Percentiles rank a stretch among this genome's conserved stretches.
phyloP scores from a whole-genome alignment of 2,329 filamentous ascomycete genomes.

The Clonostachys sp. region DNA sequence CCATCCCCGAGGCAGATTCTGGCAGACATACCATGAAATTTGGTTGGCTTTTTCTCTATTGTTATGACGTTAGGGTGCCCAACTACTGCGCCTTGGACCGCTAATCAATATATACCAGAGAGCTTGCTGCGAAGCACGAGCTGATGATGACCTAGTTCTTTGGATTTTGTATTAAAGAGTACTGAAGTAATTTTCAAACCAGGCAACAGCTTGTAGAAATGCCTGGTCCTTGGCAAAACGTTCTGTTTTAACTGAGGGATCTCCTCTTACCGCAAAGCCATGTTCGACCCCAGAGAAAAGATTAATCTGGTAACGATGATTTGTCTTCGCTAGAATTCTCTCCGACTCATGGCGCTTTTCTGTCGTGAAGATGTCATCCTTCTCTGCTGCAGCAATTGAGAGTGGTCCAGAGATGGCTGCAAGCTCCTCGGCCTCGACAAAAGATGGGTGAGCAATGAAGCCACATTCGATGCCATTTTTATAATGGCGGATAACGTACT shows the following conservation, averaged over 20 bases:
- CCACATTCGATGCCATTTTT: slow-evolving; percentile 50
- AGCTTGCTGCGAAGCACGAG: too few species aligned
- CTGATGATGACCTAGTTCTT: too few species aligned
- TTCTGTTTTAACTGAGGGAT: slow-evolving; percentile 43
- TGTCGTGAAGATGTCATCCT: slow-evolving; percentile 52
- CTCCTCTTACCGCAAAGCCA: slow-evolving; percentile 68
- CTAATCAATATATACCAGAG: too few species aligned
- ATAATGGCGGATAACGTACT: slow-evolving; percentile 68
- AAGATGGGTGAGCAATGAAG: slow-evolving; percentile 61
- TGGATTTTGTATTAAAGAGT: too few species aligned
- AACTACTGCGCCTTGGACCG: too few species aligned
- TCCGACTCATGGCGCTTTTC: slow-evolving; percentile 53
- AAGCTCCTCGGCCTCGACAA: slow-evolving; percentile 56
- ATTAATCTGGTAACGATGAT: slow-evolving; percentile 61
- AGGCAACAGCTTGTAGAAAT: slow-evolving; percentile 69
- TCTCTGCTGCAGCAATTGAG: slow-evolving; percentile 60
- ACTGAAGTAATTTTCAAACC: slow-evolving; percentile 54
- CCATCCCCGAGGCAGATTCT: too few species aligned
- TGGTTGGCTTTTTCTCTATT: too few species aligned
- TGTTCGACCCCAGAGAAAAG: slow-evolving; percentile 67
- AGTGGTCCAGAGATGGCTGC: slow-evolving; percentile 50
- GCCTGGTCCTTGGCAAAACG: slow-evolving; percentile 76
- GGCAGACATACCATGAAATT: too few species aligned
- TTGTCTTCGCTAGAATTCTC: slow-evolving; percentile 47
- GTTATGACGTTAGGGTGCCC: too few species aligned